phyloP scores from a whole-genome alignment of 140 eudicot species.

The Ambrosia hybrid region DNA sequence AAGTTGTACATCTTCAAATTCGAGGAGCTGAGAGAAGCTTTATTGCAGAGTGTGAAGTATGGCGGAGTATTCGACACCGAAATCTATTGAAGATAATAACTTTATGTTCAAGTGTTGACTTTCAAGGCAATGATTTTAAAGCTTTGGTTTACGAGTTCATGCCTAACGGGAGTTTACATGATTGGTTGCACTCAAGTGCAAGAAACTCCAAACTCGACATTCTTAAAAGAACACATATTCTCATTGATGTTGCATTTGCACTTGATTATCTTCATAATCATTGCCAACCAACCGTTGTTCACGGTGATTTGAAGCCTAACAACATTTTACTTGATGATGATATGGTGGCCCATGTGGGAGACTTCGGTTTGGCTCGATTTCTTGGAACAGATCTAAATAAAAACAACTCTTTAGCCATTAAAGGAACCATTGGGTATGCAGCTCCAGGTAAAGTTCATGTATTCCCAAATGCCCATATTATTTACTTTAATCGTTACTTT shows the following conservation, averaged over 20 bases:
- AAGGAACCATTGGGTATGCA: slow-evolving; percentile 35
- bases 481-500: neutral
- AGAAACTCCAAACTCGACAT: slow-evolving; percentile 1
- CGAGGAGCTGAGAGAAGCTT: slow-evolving; percentile 35
- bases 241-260: slow-evolving; percentile 39
- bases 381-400: slow-evolving; percentile 17
- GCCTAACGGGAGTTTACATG: slow-evolving; percentile 33
- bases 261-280: slow-evolving; percentile 38
- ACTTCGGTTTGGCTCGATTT: slow-evolving; percentile 46
- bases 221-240: slow-evolving; percentile 25
- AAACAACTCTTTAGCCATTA: slow-evolving; percentile 20
- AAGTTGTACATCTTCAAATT: slow-evolving; percentile 34
- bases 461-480: neutral
- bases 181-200: slow-evolving; percentile 24
- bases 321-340: slow-evolving; percentile 46
- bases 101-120: slow-evolving; percentile 43
- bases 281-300: slow-evolving; percentile 22
- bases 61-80: slow-evolving; percentile 41
- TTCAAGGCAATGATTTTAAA: slow-evolving; percentile 25
- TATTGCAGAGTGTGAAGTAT: slow-evolving; percentile 37
- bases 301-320: slow-evolving; percentile 35
- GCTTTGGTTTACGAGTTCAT: slow-evolving; percentile 30
- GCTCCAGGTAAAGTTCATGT: slow-evolving; percentile 22
- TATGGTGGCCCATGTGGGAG: slow-evolving; percentile 40
- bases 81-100: slow-evolving; percentile 44